These are phyloP conservation scores for Moesziomyces aphidis DNA, from an alignment of 1,284 basidiomycete species.

Conservation along the genomic window DNA sequence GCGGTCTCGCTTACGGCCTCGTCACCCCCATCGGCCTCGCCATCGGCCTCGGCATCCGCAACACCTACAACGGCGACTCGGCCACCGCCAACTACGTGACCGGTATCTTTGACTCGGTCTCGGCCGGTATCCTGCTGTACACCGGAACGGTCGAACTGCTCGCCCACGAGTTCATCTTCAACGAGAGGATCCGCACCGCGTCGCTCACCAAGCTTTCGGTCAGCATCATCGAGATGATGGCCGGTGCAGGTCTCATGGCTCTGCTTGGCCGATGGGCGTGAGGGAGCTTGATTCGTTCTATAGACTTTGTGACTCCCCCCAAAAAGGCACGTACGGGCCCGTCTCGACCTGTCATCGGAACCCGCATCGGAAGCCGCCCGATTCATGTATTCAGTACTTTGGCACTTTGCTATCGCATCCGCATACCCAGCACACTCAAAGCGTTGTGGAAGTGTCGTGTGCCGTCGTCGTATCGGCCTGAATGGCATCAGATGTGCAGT, in stretches of 20 bases:
- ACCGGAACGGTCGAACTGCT: slow-evolving; percentile 65
- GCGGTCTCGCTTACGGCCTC: slow-evolving; percentile 56
- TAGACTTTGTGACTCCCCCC: background rate
- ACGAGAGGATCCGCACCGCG: slow-evolving; percentile 65
- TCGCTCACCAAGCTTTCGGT: slow-evolving; percentile 61
- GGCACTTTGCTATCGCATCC: background rate
- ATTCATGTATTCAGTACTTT: background rate
- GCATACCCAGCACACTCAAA: background rate
- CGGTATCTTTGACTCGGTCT: slow-evolving; percentile 64
- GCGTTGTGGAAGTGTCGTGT: background rate
- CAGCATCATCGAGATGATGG: slow-evolving; percentile 65
- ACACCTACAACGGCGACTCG: slow-evolving; percentile 63
- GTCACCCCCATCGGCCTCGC: slow-evolving; percentile 67
- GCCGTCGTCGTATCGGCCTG: background rate
- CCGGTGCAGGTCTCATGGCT: slow-evolving; percentile 70
- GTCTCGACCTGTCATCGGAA: background rate
- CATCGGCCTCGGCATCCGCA: slow-evolving; percentile 63
- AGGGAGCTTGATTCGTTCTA: background rate
- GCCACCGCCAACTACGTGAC: slow-evolving; percentile 64
- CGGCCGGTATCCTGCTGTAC: slow-evolving; percentile 66
- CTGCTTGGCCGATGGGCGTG: slow-evolving; percentile 68
- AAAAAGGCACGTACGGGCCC: background rate
- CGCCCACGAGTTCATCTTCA: slow-evolving; percentile 68
- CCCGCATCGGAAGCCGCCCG: background rate
- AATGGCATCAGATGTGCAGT: background rate